Conservation (phyloP, 2,329 filamentous ascomycete genomes). For the Fusarium multiceps region DNA sequence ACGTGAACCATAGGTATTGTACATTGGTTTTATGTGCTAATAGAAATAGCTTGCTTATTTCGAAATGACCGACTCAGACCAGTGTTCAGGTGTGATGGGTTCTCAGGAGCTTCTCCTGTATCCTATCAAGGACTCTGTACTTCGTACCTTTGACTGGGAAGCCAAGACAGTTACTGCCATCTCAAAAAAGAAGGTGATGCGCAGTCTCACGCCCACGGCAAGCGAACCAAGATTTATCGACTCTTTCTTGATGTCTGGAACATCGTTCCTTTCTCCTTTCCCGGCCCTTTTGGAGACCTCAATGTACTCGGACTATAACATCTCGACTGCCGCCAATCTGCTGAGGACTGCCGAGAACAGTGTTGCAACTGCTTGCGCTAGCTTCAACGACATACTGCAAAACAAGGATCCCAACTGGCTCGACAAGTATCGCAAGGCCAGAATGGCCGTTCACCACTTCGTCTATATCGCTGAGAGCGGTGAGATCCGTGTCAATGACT, state of each 20-base stretch:
- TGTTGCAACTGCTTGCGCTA: constrained; percentile 78
- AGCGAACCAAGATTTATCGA: constrained; percentile 82
- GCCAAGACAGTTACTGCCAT: constrained; percentile 70
- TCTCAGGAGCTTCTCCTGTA: constrained; percentile 88
- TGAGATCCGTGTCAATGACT: constrained; percentile 78
- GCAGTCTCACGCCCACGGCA: constrained; percentile 72
- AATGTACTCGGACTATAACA: constrained; percentile 66
- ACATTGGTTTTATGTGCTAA: constrained; percentile 20
- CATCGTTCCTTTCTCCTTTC: constrained; percentile 80
- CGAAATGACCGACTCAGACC: constrained; percentile 72
- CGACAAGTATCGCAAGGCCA: constrained; percentile 86
- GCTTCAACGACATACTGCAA: constrained; percentile 82
- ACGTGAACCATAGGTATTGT: constrained; percentile 43
- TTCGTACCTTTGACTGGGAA: constrained; percentile 74
- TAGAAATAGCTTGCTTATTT: constrained; percentile 78
- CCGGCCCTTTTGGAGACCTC: constrained; percentile 75
- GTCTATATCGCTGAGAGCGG: constrained; percentile 83
- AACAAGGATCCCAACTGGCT: constrained; percentile 79
- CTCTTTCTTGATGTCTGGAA: constrained; percentile 84
- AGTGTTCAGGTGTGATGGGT: constrained; percentile 82
- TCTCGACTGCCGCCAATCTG: constrained; percentile 82
- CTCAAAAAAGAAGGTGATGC: constrained; percentile 76
- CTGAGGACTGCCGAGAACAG: constrained; percentile 75
- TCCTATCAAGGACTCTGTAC: constrained; percentile 81
- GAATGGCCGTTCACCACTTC: constrained; percentile 88